These are phyloP conservation scores for Adansonia gregorii DNA, from an alignment of 441 rosid genomes.

Conservation along the genomic window DNA sequence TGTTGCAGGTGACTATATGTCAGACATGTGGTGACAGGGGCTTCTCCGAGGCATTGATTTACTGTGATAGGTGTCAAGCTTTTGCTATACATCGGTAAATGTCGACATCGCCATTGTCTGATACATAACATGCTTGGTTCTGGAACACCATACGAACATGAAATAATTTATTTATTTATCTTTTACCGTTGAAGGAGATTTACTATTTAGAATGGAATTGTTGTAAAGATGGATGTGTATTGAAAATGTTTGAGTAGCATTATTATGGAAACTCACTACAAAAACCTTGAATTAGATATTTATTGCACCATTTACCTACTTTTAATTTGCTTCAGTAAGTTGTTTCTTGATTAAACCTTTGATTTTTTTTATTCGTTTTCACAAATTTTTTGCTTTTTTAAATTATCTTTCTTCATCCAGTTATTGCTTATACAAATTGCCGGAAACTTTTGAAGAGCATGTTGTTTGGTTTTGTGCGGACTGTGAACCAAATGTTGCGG, in stretches of 20 bases:
- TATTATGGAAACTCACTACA: too few species aligned
- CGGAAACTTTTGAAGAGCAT: conserved; percentile 47
- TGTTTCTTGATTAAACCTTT: background rate
- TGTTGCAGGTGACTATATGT: conserved; percentile 54
- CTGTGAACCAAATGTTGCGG: conserved; percentile 43
- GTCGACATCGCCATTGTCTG: background rate
- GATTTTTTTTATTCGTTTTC: background rate
- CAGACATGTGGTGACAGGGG: conserved; percentile 60
- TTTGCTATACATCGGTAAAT: conserved; percentile 59
- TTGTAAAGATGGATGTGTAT: background rate
- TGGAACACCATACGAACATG: background rate
- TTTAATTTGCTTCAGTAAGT: background rate
- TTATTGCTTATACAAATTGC: conserved; percentile 56
- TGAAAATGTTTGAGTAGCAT: too few species aligned
- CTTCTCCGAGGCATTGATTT: conserved; percentile 45
- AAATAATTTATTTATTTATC: background rate
- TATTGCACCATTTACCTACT: background rate
- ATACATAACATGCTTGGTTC: background rate
- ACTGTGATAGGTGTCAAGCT: conserved; percentile 47
- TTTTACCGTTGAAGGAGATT: background rate
- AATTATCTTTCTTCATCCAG: conserved; percentile 35
- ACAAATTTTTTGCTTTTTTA: background rate
- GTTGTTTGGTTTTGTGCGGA: conserved; percentile 63
- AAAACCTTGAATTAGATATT: too few species aligned
- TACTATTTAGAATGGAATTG: background rate